phyloP scores from a whole-genome alignment of 176 grass and related monocot species.

The Avena insularis region DNA sequence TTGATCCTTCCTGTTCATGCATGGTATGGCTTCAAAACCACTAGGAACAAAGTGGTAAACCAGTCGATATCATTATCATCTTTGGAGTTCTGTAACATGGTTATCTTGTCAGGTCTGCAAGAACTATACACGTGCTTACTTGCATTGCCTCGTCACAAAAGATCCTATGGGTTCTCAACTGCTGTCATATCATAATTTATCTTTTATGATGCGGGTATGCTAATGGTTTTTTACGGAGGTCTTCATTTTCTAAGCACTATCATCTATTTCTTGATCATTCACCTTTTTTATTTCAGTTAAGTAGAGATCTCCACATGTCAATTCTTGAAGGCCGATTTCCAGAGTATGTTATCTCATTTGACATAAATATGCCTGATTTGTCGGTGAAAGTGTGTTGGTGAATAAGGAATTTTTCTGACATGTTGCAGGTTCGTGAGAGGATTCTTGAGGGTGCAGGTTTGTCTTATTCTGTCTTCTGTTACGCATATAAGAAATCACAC shows the following conservation, averaged over 20 bases:
- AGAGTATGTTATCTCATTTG: constrained; percentile 60
- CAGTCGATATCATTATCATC: background rate
- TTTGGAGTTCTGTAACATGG: constrained; percentile 30
- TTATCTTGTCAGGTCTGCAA: constrained; percentile 77
- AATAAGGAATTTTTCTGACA: constrained; percentile 21
- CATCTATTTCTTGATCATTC: background rate
- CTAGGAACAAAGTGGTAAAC: constrained; percentile 3
- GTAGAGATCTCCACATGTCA: constrained; percentile 86
- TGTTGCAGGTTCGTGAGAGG: constrained; percentile 74
- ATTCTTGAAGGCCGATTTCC: constrained; percentile 87
- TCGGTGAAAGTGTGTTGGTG: background rate
- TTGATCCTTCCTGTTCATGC: constrained; percentile 86
- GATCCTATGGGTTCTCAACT: constrained; percentile 95
- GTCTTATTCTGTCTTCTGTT: constrained; percentile 5
- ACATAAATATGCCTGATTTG: constrained; percentile 1
- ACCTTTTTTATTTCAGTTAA: constrained; percentile 61
- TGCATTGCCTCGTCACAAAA: constrained; percentile 92
- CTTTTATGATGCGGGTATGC: constrained; percentile 91
- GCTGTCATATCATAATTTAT: constrained; percentile 91
- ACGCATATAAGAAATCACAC: background rate
- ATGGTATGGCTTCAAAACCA: constrained; percentile 70
- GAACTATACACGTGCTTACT: constrained; percentile 89
- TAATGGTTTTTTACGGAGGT: background rate
- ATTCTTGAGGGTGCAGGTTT: constrained; percentile 86
- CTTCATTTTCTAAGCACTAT: constrained; percentile 15